phyloP scores from a whole-genome alignment of 352 stramenopile genomes.

The Plasmopara muralis region DNA sequence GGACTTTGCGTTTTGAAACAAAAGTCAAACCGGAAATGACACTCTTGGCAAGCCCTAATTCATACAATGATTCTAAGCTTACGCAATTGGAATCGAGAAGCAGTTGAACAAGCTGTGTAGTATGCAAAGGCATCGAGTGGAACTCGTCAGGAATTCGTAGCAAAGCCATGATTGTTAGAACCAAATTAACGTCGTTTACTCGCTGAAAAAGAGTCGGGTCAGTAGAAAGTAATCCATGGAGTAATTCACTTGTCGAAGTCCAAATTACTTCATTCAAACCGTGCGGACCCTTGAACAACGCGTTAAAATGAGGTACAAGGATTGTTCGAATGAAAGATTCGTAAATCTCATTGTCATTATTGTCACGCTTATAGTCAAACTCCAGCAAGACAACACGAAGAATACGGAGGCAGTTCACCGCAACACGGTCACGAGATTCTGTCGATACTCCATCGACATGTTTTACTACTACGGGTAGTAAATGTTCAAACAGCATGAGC shows the following conservation, averaged over 20 bases:
- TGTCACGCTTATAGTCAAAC: conserved; percentile 26
- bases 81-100: conserved; percentile 21
- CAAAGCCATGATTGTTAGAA: conserved; percentile 24
- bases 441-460: conserved; percentile 7
- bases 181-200: conserved; percentile 16
- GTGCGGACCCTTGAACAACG: conserved; percentile 11
- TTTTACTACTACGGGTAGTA: conserved; percentile 44
- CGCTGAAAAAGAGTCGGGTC: conserved; percentile 26
- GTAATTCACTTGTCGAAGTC: conserved; percentile 41
- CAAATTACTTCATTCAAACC: conserved; percentile 39
- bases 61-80: conserved; percentile 22
- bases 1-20: conserved; percentile 4
- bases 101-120: conserved; percentile 31
- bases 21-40: conserved; percentile 27
- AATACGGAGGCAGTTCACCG: conserved; percentile 43
- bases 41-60: conserved; percentile 22
- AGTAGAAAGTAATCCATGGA: conserved; percentile 36
- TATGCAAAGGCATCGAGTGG: conserved; percentile 26
- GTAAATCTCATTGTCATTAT: conserved; percentile 17
- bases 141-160: conserved; percentile 26
- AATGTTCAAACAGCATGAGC: conserved; percentile 37
- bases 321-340: conserved; percentile 35
- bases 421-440: conserved; percentile 15
- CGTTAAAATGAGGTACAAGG: conserved; percentile 39
- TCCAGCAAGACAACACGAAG: conserved; percentile 48